Conservation (phyloP, 371 early-diverging fungal genomes). For the Lichtheimia ramosa region DNA sequence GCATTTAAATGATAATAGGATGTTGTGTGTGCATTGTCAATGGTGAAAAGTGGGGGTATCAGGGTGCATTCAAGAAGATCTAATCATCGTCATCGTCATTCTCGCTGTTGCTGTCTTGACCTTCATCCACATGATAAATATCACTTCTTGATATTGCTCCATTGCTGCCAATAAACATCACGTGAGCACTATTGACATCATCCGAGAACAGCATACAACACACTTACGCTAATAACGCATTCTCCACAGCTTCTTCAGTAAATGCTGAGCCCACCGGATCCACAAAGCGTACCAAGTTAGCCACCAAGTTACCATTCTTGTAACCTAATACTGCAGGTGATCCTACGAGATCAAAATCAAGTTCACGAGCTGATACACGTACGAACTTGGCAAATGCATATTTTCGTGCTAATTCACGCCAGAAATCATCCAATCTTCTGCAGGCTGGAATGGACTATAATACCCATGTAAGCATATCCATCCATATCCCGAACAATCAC, state of each 20-base stretch:
- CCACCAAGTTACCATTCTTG: constrained; percentile 44
- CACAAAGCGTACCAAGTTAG: constrained; percentile 51
- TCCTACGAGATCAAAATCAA: constrained; percentile 53
- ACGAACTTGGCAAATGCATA: constrained; percentile 53
- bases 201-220: not conserved
- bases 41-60: no score
- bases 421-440: constrained; percentile 31
- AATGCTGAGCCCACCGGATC: constrained; percentile 40
- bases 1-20: no score
- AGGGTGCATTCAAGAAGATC: no score
- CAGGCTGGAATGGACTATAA: constrained; percentile 32
- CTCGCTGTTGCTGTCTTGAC: no score
- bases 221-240: constrained; percentile 35
- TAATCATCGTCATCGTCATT: no score
- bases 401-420: constrained; percentile 38
- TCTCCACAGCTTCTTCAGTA: constrained; percentile 40
- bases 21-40: no score
- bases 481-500: not conserved
- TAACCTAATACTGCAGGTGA: constrained; percentile 56
- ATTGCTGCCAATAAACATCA: not conserved
- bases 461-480: not conserved
- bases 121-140: no score
- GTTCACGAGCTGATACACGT: constrained; percentile 44
- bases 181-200: not conserved
- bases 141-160: not conserved